Percentiles rank a stretch among this genome's conserved stretches.
These are phyloP conservation scores for Trichoderma gamsii DNA, from an alignment of 495 filamentous ascomycete species.

Conservation along the genomic window DNA sequence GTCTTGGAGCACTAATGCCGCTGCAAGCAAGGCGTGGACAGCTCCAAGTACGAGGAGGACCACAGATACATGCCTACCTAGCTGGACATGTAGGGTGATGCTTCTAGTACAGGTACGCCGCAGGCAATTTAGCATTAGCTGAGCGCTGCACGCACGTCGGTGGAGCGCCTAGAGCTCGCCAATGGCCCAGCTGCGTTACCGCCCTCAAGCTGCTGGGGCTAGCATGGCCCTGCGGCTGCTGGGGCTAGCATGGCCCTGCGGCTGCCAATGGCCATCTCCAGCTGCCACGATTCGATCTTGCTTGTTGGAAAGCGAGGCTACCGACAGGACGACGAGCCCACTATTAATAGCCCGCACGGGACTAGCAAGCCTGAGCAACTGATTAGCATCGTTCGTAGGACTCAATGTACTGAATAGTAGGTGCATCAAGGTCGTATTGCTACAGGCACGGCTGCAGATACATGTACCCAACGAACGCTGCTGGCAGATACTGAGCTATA, in stretches of 20 bases:
- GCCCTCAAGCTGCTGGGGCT: not conserved
- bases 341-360: not conserved
- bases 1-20: too few species aligned
- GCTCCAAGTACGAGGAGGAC: too few species aligned
- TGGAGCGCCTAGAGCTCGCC: not conserved
- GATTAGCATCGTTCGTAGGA: too few species aligned
- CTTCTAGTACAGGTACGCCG: too few species aligned
- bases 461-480: too few species aligned
- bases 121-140: not conserved
- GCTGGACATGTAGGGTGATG: too few species aligned
- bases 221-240: not conserved
- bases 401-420: too few species aligned
- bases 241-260: not conserved
- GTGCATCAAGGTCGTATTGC: too few species aligned
- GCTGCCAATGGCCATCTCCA: not conserved
- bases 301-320: not conserved
- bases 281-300: not conserved
- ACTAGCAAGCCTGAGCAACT: not conserved
- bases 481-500: too few species aligned
- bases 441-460: too few species aligned
- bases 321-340: not conserved
- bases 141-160: not conserved
- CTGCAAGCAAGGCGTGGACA: too few species aligned
- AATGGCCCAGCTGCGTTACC: conserved; percentile 6
- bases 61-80: too few species aligned